Percentiles rank a stretch among this genome's conserved stretches.
phyloP scores from a whole-genome alignment of 768 basidiomycete species.

The Leccinum truebloodii region DNA sequence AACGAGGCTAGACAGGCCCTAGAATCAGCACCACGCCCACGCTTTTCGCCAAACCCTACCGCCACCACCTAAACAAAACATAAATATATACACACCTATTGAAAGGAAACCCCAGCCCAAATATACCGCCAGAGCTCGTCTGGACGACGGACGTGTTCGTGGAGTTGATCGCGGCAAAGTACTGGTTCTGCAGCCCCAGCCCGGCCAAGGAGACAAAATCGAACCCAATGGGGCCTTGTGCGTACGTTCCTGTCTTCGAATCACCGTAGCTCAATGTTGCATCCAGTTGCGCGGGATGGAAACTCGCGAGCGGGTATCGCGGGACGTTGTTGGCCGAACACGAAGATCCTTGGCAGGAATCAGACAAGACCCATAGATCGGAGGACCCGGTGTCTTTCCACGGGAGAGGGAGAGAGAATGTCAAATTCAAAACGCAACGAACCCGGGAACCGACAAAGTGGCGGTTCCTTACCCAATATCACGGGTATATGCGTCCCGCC shows the following conservation, averaged over 20 bases:
- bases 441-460: background rate
- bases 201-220: constrained; percentile 59
- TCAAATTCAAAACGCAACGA: constrained; percentile 5
- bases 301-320: constrained; percentile 50
- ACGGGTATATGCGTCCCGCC: constrained; percentile 55
- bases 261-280: constrained; percentile 66
- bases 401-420: background rate
- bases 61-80: background rate
- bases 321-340: constrained; percentile 41
- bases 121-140: constrained; percentile 62
- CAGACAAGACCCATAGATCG: constrained; percentile 72
- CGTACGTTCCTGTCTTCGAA: constrained; percentile 68
- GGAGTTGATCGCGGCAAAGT: constrained; percentile 63
- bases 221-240: constrained; percentile 60
- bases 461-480: constrained; percentile 52
- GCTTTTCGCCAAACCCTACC: background rate
- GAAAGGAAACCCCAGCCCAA: constrained; percentile 74
- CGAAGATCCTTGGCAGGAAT: constrained; percentile 46
- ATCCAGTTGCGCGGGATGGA: constrained; percentile 48
- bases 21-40: constrained; percentile 1
- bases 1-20: constrained; percentile 39
- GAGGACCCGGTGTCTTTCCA: constrained; percentile 72
- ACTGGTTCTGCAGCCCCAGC: constrained; percentile 50
- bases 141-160: constrained; percentile 66
- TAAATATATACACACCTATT: constrained; percentile 51